Base-by-base conservation (phyloP, 2,329 filamentous ascomycete species). In the Fonsecaea pedrosoi region DNA sequence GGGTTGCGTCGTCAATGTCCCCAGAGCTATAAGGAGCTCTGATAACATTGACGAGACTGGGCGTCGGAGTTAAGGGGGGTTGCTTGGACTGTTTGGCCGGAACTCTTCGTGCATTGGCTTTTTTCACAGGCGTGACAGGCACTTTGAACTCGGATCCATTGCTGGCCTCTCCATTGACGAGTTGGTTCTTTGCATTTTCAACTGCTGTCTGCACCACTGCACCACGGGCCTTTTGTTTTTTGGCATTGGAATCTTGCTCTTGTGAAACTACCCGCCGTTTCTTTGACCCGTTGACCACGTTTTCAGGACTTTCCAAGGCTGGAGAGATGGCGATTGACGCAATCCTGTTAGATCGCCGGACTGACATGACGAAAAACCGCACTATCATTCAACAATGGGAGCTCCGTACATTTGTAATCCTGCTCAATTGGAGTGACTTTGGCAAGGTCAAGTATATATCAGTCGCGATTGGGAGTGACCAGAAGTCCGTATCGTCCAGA, bases 11-110 rank as follows among this genome's bases (percentile, higher is more conserved):
- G 62, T 80, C 77, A 45, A 79, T 76, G 64, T 81, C 79, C 25
- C 77, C 78, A 35, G 77, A 77, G 64, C 75, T 79, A 69, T 78
- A 77, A 57, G 81, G 79, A 35, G 78, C 81, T 25, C 79, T 76
- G 71, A 85, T 82, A 62, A 84, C 74, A 6, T 78, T 79, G 37
- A 84, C 79, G 40, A 80, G 81, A 30, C 81, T 81, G 1, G 84
- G 83, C 0, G 84, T 84, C 6, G 84, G 83, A 0, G 82, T 83
- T 55, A 78, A 70, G 4, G 79, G 80, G 38, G 79, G 79, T n/a
- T 70, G 67, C 65, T 75, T 72, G 66, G 77, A 15, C 70, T 59
- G 74, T 75, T 68, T 73, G 45, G 32, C 35, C 3, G 69, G 12
- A 56, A 53, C 70, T 70, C 12, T 74, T 74, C 12, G 70, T 72